phyloP scores from a whole-genome alignment of 306 rosid species.

The Citrullus mucosospermus region DNA sequence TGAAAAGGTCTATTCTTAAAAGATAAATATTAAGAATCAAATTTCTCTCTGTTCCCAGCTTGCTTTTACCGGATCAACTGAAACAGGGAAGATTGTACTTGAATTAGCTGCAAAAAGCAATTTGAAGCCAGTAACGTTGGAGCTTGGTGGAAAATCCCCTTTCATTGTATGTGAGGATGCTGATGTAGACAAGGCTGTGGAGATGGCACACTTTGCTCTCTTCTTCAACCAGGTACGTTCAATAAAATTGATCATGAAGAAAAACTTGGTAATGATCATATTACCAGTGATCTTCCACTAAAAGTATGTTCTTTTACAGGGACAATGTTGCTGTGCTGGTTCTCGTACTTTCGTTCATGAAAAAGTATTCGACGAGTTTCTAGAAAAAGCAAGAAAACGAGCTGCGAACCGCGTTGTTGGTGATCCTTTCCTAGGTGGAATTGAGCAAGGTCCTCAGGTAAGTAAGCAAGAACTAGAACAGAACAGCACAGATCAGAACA shows the following conservation, averaged over 20 bases:
- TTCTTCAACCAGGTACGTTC: constrained; percentile 71
- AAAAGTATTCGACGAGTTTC: constrained; percentile 57
- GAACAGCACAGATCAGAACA: background rate
- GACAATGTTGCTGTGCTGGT: constrained; percentile 96
- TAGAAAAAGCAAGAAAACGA: constrained; percentile 70
- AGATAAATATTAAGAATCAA: too few relatives aligned
- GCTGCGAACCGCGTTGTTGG: constrained; percentile 75
- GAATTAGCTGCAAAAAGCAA: constrained; percentile 74
- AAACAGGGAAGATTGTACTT: constrained; percentile 60
- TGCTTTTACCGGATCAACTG: constrained; percentile 96
- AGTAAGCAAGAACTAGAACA: background rate
- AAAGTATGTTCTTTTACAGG: constrained; percentile 29
- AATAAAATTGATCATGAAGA: background rate
- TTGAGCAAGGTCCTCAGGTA: constrained; percentile 99
- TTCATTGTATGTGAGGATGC: constrained; percentile 90
- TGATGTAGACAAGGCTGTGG: constrained; percentile 75
- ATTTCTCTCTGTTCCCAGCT: constrained; percentile 27
- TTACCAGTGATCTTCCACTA: background rate
- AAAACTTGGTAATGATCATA: background rate
- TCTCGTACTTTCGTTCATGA: constrained; percentile 93
- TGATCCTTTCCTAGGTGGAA: constrained; percentile 72
- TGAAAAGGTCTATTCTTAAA: background rate
- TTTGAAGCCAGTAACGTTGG: constrained; percentile 75
- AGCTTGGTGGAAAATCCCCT: constrained; percentile 95
- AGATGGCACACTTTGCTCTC: constrained; percentile 74